phyloP scores from a whole-genome alignment of 768 basidiomycete species.

The Mycena metata region DNA sequence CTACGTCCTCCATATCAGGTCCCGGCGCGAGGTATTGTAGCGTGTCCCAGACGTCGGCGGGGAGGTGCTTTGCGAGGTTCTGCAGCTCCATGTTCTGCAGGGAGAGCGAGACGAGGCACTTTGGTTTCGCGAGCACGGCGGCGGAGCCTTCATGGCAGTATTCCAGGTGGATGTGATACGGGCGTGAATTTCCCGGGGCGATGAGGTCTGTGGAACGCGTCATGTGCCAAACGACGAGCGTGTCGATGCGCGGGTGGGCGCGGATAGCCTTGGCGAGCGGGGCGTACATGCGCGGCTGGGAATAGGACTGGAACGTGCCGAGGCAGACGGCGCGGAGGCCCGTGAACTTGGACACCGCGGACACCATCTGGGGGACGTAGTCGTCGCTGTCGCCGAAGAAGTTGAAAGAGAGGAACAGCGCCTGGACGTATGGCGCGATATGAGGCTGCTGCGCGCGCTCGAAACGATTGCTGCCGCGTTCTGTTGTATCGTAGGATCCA shows the following conservation, averaged over 20 bases:
- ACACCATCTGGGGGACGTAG: not conserved
- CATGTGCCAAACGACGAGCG: constrained; percentile 10
- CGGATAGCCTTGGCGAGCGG: constrained; percentile 7
- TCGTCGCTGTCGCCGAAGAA: not conserved
- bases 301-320: constrained; percentile 15
- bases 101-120: not conserved
- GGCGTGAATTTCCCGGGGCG: not conserved
- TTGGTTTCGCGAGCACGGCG: constrained; percentile 2
- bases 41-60: constrained; percentile 12
- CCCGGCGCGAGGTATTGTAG: constrained; percentile 1
- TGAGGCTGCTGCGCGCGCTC: constrained; percentile 13
- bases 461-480: not conserved
- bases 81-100: not conserved
- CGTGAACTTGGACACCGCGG: not conserved
- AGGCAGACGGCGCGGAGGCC: constrained; percentile 17
- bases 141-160: constrained; percentile 5
- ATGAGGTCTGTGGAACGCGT: constrained; percentile 13
- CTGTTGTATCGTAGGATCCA: constrained; percentile 2
- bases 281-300: constrained; percentile 12
- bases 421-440: constrained; percentile 11
- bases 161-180: constrained; percentile 13
- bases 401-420: constrained; percentile 18
- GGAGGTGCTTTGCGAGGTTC: not conserved
- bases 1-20: not conserved
- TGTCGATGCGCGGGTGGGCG: constrained; percentile 21